Evolutionary conservation across 169 alveolate species (phyloP).

Genomic region (Plasmodium gallinaceum): DNA sequence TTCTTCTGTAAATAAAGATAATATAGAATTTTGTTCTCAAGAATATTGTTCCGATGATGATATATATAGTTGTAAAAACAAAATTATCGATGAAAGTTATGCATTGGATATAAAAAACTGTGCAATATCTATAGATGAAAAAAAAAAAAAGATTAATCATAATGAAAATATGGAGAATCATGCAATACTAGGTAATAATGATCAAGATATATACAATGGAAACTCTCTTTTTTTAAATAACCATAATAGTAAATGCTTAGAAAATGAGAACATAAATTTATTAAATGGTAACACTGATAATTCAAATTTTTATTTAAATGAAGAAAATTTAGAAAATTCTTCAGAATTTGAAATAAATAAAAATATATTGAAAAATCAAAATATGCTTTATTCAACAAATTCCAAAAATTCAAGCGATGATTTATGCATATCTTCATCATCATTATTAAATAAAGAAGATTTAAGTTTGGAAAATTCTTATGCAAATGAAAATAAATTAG

Average conservation of each 20-base stretch:
- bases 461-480: not conserved
- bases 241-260: not conserved
- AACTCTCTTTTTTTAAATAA: not conserved
- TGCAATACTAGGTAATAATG: not conserved
- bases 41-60: no score
- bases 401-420: conserved; percentile 8
- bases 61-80: no score
- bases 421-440: not conserved
- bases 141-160: no score
- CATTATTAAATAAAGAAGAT: not conserved
- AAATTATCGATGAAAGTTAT: no score
- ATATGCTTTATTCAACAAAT: conserved; percentile 8
- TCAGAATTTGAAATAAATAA: conserved; percentile 3
- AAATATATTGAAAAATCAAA: not conserved
- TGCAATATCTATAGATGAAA: no score
- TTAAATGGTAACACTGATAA: not conserved
- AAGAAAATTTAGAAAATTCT: not conserved
- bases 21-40: no score
- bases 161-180: not conserved
- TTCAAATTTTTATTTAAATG: not conserved
- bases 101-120: no score
- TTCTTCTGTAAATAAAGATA: no score
- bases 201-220: not conserved
- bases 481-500: not conserved
- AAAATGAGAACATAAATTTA: not conserved